Base-by-base conservation (phyloP, 1,284 basidiomycete genomes). In the Sporisorium sorghi region DNA sequence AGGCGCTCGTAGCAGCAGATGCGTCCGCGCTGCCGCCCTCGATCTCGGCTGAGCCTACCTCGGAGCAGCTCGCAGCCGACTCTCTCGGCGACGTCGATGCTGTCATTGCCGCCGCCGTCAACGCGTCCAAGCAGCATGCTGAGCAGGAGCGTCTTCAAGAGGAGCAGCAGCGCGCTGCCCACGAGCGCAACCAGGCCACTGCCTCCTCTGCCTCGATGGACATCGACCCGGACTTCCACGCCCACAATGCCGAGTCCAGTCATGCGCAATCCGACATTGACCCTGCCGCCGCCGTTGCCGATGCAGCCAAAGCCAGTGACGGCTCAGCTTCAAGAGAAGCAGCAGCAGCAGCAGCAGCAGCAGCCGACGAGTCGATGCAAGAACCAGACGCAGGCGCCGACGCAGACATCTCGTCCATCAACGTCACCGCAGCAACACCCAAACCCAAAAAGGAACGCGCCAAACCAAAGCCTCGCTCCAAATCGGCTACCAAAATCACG, bases 401-500 rank as follows among this genome's bases (percentile, higher is more conserved):
- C 15, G 57, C 60, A 32, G 50, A 53, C 28, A 42, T 28, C 40
- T 53, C 40, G 8, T 64, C 64, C 21, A 47, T 63, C 57, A 64
- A 42, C 43, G 30, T 64, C 51, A 59, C 58, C 19, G 46, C 51
- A 15, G 44, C 51, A 12, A 69, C 66, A 12, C 72, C 66, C 33
- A 71, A 67, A 30, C 59, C 64, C 44, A 75, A 75, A 37, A 76
- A 71, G 56, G 71, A 77, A 49, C 72, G 77, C 17, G 77, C 77
- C 56, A 78, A 71, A 46, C 71, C 74, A 37, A 73, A 70, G 23
- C 73, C 73, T 23, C 74, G 74, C 37, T 70, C 71, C 66, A 77
- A 73, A 44, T 70, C 74, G 3, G 67, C 63, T 19, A 75, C 68
- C 57, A 81, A 81, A 60, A 81, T 80, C 62, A 80, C 73, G 32